phyloP scores from a whole-genome alignment of 1,139 yeast genomes.

The Kurtzmaniella natalensis region DNA sequence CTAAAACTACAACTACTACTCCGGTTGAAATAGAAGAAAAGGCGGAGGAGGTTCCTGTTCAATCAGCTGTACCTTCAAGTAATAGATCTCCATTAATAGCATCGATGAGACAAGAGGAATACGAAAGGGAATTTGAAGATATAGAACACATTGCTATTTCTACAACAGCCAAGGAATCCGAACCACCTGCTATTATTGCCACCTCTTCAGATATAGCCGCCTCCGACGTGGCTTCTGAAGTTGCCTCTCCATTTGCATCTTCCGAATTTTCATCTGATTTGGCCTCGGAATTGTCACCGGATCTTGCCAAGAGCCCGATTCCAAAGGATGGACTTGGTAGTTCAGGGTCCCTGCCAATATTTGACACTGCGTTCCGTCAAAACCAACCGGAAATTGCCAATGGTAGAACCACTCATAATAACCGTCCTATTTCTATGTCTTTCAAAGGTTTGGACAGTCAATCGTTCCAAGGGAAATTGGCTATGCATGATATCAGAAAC shows the following conservation, averaged over 20 bases:
- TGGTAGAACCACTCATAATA: conserved; percentile 14
- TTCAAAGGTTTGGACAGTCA: conserved; percentile 63
- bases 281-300: neutral
- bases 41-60: neutral
- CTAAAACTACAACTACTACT: too few species aligned
- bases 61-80: neutral
- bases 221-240: too few species aligned
- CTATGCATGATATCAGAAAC: conserved; percentile 25
- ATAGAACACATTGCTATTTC: too few species aligned
- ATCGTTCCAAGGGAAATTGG: conserved; percentile 38
- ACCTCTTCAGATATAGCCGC: too few species aligned
- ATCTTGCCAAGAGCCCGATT: neutral
- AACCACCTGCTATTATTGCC: too few species aligned
- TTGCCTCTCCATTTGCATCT: too few species aligned
- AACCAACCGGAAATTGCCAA: conserved; percentile 11
- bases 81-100: too few species aligned
- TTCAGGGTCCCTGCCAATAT: conserved; percentile 17
- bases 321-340: neutral
- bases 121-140: too few species aligned
- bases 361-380: conserved; percentile 16
- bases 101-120: too few species aligned
- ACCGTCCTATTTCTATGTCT: conserved; percentile 64
- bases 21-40: too few species aligned
- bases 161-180: too few species aligned
- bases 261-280: too few species aligned